These are phyloP conservation scores for Vararia minispora DNA, from an alignment of 768 basidiomycete genomes.

Conservation along the genomic window DNA sequence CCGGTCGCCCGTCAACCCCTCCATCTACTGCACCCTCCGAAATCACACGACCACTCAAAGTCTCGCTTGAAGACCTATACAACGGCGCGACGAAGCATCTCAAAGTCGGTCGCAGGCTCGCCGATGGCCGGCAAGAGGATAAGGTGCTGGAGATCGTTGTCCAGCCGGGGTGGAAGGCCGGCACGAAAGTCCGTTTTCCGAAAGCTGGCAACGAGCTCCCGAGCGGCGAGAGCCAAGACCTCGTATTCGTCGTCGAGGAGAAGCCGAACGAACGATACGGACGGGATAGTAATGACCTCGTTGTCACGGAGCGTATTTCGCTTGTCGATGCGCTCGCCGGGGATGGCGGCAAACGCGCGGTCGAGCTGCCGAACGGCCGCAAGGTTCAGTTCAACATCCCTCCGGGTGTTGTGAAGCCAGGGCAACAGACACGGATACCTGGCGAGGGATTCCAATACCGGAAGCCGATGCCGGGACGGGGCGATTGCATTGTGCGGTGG, in stretches of 20 bases:
- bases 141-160: conserved; percentile 75
- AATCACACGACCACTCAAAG: conserved; percentile 71
- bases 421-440: conserved; percentile 52
- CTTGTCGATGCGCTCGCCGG: conserved; percentile 79
- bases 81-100: conserved; percentile 78
- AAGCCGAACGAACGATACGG: conserved; percentile 73
- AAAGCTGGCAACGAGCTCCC: conserved; percentile 73
- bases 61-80: conserved; percentile 82
- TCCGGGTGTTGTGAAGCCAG: conserved; percentile 60
- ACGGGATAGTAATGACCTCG: conserved; percentile 75
- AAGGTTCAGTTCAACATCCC: conserved; percentile 62
- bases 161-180: conserved; percentile 90
- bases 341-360: conserved; percentile 34
- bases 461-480: conserved; percentile 64
- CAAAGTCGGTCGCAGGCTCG: conserved; percentile 66
- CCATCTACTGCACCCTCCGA: conserved; percentile 31
- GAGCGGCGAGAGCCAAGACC: conserved; percentile 64
- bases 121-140: conserved; percentile 71
- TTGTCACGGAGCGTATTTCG: conserved; percentile 47
- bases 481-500: conserved; percentile 77
- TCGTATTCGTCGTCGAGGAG: conserved; percentile 97
- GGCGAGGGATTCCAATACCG: conserved; percentile 91
- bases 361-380: conserved; percentile 74
- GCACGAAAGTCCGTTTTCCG: conserved; percentile 88
- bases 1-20: conserved; percentile 23